These are phyloP conservation scores for Mycena pura DNA, from an alignment of 768 basidiomycete genomes.

Conservation along the genomic window DNA sequence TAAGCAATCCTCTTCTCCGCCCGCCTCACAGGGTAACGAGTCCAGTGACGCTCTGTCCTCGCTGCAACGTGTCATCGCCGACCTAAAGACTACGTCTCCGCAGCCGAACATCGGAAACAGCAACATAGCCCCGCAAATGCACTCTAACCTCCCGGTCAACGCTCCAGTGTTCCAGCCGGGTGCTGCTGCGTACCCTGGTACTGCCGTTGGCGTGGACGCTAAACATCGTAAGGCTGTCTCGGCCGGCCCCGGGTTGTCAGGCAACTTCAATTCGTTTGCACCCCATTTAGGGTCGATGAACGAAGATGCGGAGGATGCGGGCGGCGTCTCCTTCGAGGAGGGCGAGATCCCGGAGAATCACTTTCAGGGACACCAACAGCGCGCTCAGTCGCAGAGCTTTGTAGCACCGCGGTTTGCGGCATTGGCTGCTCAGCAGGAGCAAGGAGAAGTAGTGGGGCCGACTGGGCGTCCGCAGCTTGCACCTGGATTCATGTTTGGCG, in stretches of 20 bases:
- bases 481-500: slow-evolving; percentile 91
- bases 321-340: slow-evolving; percentile 63
- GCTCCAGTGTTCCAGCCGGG: slow-evolving; percentile 81
- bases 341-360: slow-evolving; percentile 76
- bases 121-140: slow-evolving; percentile 49
- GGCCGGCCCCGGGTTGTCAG: slow-evolving; percentile 64
- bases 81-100: slow-evolving; percentile 84
- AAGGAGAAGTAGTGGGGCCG: slow-evolving; percentile 66
- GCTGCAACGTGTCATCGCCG: slow-evolving; percentile 92
- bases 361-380: slow-evolving; percentile 67
- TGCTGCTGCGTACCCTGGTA: slow-evolving; percentile 58
- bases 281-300: slow-evolving; percentile 85
- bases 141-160: slow-evolving; percentile 65
- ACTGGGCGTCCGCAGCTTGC: slow-evolving; percentile 88
- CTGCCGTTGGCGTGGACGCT: slow-evolving; percentile 49
- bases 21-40: slow-evolving; percentile 60
- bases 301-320: slow-evolving; percentile 77
- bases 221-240: slow-evolving; percentile 87
- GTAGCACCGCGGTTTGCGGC: slow-evolving; percentile 89
- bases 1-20: slow-evolving; percentile 54
- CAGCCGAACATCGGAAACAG: slow-evolving; percentile 50
- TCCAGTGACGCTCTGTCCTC: slow-evolving; percentile 84
- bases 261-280: slow-evolving; percentile 73
- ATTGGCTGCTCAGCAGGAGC: slow-evolving; percentile 76
- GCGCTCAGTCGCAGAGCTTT: slow-evolving; percentile 83